A percentile compares a stretch with the other conserved stretches of the same genome.
phyloP scores from a whole-genome alignment of 2,329 filamentous ascomycete genomes.

The Diaporthe sp. region DNA sequence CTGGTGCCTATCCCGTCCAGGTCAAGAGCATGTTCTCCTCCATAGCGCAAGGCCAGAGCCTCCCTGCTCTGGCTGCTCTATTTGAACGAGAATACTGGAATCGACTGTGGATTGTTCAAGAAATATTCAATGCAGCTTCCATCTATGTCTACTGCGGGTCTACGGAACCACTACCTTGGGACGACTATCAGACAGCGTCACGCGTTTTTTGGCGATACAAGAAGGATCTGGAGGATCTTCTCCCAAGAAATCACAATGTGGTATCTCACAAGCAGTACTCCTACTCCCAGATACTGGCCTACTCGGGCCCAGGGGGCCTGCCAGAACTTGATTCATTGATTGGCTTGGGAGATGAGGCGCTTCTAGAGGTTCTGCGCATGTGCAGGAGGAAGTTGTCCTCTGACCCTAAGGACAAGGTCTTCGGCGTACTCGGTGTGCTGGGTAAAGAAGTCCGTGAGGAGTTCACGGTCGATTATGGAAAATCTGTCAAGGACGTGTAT shows the following conservation, averaged over 20 bases:
- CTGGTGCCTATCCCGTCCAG: not conserved
- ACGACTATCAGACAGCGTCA: not conserved
- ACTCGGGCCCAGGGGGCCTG: not conserved
- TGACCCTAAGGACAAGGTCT: not conserved
- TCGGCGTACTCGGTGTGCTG: not conserved
- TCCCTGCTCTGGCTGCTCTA: not conserved
- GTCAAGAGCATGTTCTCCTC: not conserved
- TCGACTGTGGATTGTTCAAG: not conserved
- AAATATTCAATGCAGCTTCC: not conserved
- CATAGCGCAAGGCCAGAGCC: not conserved
- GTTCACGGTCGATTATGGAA: constrained; percentile 44
- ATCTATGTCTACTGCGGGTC: not conserved
- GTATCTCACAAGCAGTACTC: not conserved
- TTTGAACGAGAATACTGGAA: not conserved
- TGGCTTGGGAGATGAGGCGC: not conserved
- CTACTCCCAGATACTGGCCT: not conserved
- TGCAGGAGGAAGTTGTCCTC: not conserved
- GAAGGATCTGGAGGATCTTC: not conserved
- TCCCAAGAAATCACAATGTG: not conserved
- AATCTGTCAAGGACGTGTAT: constrained; percentile 46
- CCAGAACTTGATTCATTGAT: not conserved
- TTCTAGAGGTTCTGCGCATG: not conserved
- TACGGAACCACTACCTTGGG: not conserved
- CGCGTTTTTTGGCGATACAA: not conserved
- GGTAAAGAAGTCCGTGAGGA: not conserved